These are phyloP conservation scores for Dactylis glomerata DNA, from an alignment of 176 grass and related monocot species.

Conservation along the genomic window DNA sequence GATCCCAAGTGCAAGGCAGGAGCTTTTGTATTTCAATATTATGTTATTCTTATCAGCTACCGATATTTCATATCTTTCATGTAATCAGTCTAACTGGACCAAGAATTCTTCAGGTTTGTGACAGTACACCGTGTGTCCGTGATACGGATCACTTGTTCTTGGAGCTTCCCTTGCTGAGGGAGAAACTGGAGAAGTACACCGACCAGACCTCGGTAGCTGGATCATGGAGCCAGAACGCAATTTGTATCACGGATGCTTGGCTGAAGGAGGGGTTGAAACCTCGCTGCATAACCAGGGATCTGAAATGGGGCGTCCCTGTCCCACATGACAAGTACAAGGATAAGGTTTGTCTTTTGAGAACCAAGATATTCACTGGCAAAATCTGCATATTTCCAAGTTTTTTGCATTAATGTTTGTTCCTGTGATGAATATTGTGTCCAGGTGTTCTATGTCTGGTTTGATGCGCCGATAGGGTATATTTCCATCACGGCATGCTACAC, in stretches of 20 bases:
- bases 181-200: slow-evolving; percentile 66
- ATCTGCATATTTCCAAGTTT: not conserved
- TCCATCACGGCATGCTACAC: slow-evolving; percentile 83
- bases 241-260: slow-evolving; percentile 60
- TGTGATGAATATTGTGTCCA: not conserved
- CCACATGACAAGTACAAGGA: slow-evolving; percentile 76
- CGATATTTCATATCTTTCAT: not conserved
- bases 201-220: slow-evolving; percentile 47
- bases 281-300: slow-evolving; percentile 80
- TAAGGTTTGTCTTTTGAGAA: slow-evolving; percentile 41
- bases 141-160: slow-evolving; percentile 81
- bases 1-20: slow-evolving; percentile 77
- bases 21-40: not conserved
- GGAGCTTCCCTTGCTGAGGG: slow-evolving; percentile 69
- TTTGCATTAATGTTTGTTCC: not conserved
- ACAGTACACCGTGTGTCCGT: slow-evolving; percentile 35
- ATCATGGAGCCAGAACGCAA: slow-evolving; percentile 77
- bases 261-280: slow-evolving; percentile 65
- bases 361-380: not conserved
- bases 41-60: not conserved
- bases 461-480: slow-evolving; percentile 83
- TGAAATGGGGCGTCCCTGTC: slow-evolving; percentile 81
- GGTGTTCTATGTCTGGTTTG: slow-evolving; percentile 93
- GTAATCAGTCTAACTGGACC: not conserved
- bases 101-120: slow-evolving; percentile 52